Conservation (phyloP, 306 rosid genomes). For the Inga leiocalycina region DNA sequence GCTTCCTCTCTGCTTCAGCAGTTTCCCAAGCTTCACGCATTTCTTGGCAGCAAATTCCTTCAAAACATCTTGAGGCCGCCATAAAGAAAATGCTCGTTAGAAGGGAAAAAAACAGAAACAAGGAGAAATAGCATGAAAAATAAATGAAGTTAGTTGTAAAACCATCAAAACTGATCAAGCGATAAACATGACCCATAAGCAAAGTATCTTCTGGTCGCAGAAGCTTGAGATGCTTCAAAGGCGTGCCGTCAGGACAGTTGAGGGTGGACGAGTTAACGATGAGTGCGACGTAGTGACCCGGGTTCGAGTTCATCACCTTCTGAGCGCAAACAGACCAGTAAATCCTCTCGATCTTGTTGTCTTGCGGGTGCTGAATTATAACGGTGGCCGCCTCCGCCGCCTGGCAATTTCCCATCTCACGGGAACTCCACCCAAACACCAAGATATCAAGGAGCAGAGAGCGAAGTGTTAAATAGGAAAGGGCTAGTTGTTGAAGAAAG, state of each 20-base stretch:
- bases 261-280: conserved; percentile 48
- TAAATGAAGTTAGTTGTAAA: background rate
- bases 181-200: conserved; percentile 85
- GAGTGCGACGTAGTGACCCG: conserved; percentile 88
- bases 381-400: conserved; percentile 94
- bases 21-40: conserved; percentile 73
- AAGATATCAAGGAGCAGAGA: background rate
- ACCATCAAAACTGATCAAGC: conserved; percentile 91
- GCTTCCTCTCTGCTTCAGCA: conserved; percentile 59
- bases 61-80: conserved; percentile 62
- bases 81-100: background rate
- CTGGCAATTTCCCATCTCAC: conserved; percentile 86
- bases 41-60: conserved; percentile 93
- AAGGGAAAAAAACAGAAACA: background rate
- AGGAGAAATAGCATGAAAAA: background rate
- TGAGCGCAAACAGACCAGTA: conserved; percentile 82
- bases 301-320: conserved; percentile 70
- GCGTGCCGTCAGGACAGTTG: conserved; percentile 56
- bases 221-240: conserved; percentile 84
- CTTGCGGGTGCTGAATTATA: conserved; percentile 70
- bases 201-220: conserved; percentile 87
- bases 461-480: background rate
- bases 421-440: background rate
- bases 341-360: conserved; percentile 64
- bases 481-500: background rate